A percentile compares a stretch with the other conserved stretches of the same genome.
These are phyloP conservation scores for Boletus reticulatus DNA, from an alignment of 768 basidiomycete species.

Conservation along the genomic window DNA sequence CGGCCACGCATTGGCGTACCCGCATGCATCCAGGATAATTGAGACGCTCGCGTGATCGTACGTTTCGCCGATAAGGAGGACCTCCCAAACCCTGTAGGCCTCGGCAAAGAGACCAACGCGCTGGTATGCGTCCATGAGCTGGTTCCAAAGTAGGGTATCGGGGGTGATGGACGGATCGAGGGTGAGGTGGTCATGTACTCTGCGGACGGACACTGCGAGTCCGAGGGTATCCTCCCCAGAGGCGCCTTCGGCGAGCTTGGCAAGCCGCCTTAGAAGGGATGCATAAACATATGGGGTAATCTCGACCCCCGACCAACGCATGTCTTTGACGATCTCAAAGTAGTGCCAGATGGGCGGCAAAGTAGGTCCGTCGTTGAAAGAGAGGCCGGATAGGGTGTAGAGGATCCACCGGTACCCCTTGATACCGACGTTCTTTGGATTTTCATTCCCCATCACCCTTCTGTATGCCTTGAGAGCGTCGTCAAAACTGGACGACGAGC, in stretches of 20 bases:
- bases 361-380: slow-evolving; percentile 41
- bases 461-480: slow-evolving; percentile 66
- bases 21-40: slow-evolving; percentile 86
- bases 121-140: slow-evolving; percentile 88
- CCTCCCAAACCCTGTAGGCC: slow-evolving; percentile 79
- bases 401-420: slow-evolving; percentile 65
- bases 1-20: slow-evolving; percentile 49
- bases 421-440: slow-evolving; percentile 43
- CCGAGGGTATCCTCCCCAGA: slow-evolving; percentile 26
- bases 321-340: slow-evolving; percentile 77
- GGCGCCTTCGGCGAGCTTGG: slow-evolving; percentile 37
- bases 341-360: slow-evolving; percentile 52
- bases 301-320: slow-evolving; percentile 62
- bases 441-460: slow-evolving; percentile 30
- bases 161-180: slow-evolving; percentile 76
- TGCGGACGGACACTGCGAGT: slow-evolving; percentile 51
- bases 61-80: slow-evolving; percentile 54
- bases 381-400: slow-evolving; percentile 57
- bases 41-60: slow-evolving; percentile 67
- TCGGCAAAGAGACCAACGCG: slow-evolving; percentile 70
- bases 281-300: slow-evolving; percentile 64
- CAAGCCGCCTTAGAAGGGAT: slow-evolving; percentile 59
- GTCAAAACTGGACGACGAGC: slow-evolving; percentile 47
- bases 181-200: slow-evolving; percentile 73
- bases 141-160: slow-evolving; percentile 70